Evolutionary conservation across 1,284 basidiomycete species (phyloP), one percentile per base, ranked within the genome.

Genomic region (Calocybe gambosa): DNA sequence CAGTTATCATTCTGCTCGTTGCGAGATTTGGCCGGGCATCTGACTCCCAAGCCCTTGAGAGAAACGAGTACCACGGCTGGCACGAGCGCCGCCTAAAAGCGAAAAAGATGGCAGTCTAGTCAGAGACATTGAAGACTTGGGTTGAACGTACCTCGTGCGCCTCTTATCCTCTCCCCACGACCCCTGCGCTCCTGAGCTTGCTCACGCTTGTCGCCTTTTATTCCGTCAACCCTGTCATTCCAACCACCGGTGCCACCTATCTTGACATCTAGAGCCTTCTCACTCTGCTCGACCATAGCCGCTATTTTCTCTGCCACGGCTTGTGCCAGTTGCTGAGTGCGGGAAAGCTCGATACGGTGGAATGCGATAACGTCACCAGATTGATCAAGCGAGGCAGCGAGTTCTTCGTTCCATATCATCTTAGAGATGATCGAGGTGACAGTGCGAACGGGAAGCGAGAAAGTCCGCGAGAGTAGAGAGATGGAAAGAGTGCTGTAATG

Each of bases 371-470:
- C 91, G 45, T 83, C 80, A 43, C 83, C 82, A 15, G 89, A 83
- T 63, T 90, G 90, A 64, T 99, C 96, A 48, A 99, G 74, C 25
- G 92, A 94, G 1, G 95, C 96, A 0, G 89, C 78, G 12, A 99
- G 75, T 64, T 98, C 94, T 63, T 98, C 96, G 58, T 81, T 93
- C 93, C 94, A 98, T 61, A 99, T 97, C 96, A 99, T 98, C 69
- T 93, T 92, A 39, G 90, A 94, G 39, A 98, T 89, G 58, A 97
- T 84, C 19, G 93, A 94, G 4, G 88, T 93, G 6, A 97, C 92
- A 10, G 81, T 72, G 42, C 84, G 78, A 47, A 86, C 67, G 5
- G 91, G 76, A 12, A 99, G 74, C 23, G 85, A 85, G 71, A 99
- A 98, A 2, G 90, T 96, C 48, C 80, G 77, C 5, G 93, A 84